These are phyloP conservation scores for Handroanthus guayacan DNA, from an alignment of 257 asterid genomes.

Conservation along the genomic window DNA sequence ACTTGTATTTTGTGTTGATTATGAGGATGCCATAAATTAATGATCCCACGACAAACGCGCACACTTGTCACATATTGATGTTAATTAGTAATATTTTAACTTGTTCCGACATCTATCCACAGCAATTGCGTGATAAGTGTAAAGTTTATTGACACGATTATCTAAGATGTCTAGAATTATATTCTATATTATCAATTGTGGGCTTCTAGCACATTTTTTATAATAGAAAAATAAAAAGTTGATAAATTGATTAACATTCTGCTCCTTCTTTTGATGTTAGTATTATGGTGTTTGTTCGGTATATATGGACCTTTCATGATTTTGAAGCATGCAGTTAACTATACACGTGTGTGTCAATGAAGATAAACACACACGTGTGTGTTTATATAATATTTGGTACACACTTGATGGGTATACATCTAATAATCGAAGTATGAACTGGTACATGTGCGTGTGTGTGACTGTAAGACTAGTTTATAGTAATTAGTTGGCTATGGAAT, in stretches of 20 bases:
- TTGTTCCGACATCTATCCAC: not conserved
- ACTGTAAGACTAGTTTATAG: too few relatives aligned
- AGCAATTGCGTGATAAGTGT: not conserved
- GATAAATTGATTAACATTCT: not conserved
- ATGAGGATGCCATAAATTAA: not conserved
- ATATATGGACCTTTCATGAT: not conserved
- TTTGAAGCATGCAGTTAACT: not conserved
- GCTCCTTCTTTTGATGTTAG: not conserved
- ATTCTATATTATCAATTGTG: not conserved
- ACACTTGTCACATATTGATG: not conserved
- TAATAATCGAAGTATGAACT: too few relatives aligned
- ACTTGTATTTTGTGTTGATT: not conserved
- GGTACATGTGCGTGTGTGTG: too few relatives aligned
- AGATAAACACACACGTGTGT: not conserved
- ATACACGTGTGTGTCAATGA: not conserved
- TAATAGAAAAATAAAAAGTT: not conserved
- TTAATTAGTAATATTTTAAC: not conserved
- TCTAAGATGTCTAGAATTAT: not conserved
- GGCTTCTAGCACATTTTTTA: too few relatives aligned
- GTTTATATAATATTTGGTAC: too few relatives aligned
- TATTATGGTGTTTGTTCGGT: not conserved
- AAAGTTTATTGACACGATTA: not conserved
- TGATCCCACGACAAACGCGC: not conserved
- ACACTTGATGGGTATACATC: too few relatives aligned
- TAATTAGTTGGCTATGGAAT: too few relatives aligned